These are phyloP conservation scores for Geum urbanum DNA, from an alignment of 306 rosid species.

Conservation along the genomic window DNA sequence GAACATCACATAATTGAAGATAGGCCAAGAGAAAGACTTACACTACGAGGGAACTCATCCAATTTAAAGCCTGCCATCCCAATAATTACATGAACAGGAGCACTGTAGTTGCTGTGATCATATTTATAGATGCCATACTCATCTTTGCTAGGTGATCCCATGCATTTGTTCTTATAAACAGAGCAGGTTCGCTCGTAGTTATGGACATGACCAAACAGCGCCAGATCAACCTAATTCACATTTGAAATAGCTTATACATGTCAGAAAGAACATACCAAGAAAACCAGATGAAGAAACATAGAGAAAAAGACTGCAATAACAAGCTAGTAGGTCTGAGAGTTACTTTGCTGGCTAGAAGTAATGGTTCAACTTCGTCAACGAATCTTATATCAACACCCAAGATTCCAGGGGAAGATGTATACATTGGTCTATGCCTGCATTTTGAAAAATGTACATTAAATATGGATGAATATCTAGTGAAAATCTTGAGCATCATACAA, in stretches of 20 bases:
- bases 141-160: slow-evolving; percentile 57
- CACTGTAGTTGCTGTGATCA: slow-evolving; percentile 56
- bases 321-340: slow-evolving; percentile 5
- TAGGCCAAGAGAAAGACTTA: slow-evolving; percentile 23
- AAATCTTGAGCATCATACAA: background rate
- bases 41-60: slow-evolving; percentile 47
- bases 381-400: slow-evolving; percentile 25
- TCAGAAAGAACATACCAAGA: background rate
- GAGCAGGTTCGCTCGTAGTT: slow-evolving; percentile 86
- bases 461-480: background rate
- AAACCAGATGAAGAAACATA: background rate
- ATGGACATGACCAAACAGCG: slow-evolving; percentile 75
- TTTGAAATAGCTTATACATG: slow-evolving; percentile 1
- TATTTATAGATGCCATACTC: slow-evolving; percentile 58
- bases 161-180: slow-evolving; percentile 39
- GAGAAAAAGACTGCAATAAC: background rate
- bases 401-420: slow-evolving; percentile 36
- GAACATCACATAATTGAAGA: background rate
- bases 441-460: background rate
- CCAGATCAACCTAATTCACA: slow-evolving; percentile 67
- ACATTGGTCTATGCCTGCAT: slow-evolving; percentile 92
- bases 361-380: slow-evolving; percentile 53
- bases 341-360: slow-evolving; percentile 55
- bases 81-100: slow-evolving; percentile 75
- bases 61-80: slow-evolving; percentile 87